These are phyloP conservation scores for Alternaria panax DNA, from an alignment of 2,329 filamentous ascomycete genomes.

Conservation along the genomic window DNA sequence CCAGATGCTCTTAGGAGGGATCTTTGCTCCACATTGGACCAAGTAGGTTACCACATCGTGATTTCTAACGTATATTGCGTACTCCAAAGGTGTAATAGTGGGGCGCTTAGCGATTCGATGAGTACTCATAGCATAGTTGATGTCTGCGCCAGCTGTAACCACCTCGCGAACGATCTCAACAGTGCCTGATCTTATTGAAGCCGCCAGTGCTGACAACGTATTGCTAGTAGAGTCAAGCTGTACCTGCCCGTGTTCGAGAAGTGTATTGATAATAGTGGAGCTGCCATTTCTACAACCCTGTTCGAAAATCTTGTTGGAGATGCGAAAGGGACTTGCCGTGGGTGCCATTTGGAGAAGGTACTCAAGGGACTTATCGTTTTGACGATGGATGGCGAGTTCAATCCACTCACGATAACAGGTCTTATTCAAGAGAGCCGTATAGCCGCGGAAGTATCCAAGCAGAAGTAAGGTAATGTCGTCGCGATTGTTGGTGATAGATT, in stretches of 20 bases:
- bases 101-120: not conserved
- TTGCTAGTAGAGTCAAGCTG: not conserved
- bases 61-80: not conserved
- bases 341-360: not conserved
- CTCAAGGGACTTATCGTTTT: not conserved
- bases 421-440: not conserved
- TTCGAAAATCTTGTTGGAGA: not conserved
- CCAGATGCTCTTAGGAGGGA: not conserved
- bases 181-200: not conserved
- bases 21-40: not conserved
- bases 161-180: not conserved
- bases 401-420: not conserved
- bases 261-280: not conserved
- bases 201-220: not conserved
- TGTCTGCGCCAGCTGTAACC: not conserved
- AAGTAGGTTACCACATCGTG: not conserved
- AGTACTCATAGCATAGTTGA: not conserved
- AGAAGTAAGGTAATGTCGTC: not conserved
- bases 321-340: not conserved
- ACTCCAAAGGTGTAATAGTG: not conserved
- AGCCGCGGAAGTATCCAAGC: not conserved
- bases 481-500: not conserved
- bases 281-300: not conserved
- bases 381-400: no score
- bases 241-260: not conserved